Conservation (phyloP, 2,329 filamentous ascomycete species). For the Cladophialophora psammophila region DNA sequence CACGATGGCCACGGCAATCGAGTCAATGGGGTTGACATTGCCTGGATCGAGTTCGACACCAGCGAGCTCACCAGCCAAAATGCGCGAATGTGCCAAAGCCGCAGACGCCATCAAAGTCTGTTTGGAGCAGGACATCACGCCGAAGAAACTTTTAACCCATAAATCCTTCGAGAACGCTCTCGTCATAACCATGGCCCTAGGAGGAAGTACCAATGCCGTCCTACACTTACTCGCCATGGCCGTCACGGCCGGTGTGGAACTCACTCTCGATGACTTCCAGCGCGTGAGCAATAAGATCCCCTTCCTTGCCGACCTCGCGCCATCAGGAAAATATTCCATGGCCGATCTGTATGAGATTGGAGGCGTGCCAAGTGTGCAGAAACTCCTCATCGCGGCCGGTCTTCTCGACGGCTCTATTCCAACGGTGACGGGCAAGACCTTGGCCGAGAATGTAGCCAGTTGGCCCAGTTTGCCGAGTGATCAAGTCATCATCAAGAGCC, state of each 20-base stretch:
- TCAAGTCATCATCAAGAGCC: conserved; percentile 81
- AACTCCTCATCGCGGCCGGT: conserved; percentile 77
- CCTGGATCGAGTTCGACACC: conserved; percentile 86
- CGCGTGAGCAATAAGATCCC: conserved; percentile 82
- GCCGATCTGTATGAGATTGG: conserved; percentile 86
- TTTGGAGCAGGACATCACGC: conserved; percentile 83
- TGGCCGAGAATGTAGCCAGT: conserved; percentile 79
- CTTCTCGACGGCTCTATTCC: conserved; percentile 79
- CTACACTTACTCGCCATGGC: conserved; percentile 92
- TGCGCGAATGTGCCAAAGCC: conserved; percentile 82
- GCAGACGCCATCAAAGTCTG: conserved; percentile 79
- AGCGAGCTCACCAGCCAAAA: conserved; percentile 80
- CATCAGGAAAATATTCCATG: conserved; percentile 84
- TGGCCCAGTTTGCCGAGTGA: conserved; percentile 79
- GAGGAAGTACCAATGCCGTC: conserved; percentile 87
- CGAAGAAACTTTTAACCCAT: conserved; percentile 80
- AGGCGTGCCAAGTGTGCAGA: conserved; percentile 84
- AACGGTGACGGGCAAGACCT: conserved; percentile 83
- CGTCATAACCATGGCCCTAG: conserved; percentile 89
- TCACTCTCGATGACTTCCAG: conserved; percentile 84
- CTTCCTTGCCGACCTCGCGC: conserved; percentile 84
- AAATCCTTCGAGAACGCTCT: conserved; percentile 86
- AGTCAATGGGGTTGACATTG: conserved; percentile 83
- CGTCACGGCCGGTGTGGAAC: conserved; percentile 76
- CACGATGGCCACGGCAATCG: conserved; percentile 89